These are phyloP conservation scores for Thielaviopsis ethacetica DNA, from an alignment of 2,329 filamentous ascomycete species.

Conservation along the genomic window DNA sequence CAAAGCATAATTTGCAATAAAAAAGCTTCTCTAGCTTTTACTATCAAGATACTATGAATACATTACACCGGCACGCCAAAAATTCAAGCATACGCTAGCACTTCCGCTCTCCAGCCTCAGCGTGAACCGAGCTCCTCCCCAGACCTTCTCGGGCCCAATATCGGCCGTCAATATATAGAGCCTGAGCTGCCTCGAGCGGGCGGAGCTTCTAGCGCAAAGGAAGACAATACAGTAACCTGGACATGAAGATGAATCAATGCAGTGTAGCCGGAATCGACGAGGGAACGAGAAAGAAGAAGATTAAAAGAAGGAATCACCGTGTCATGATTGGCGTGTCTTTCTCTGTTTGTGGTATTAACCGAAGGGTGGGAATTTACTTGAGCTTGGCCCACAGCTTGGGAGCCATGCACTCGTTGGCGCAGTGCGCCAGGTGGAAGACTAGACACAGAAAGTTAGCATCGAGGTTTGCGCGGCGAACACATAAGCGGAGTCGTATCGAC, in stretches of 20 bases:
- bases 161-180: neutral
- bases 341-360: neutral
- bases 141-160: neutral
- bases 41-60: constrained; percentile 11
- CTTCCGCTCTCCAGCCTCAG: neutral
- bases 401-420: constrained; percentile 79
- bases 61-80: constrained; percentile 8
- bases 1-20: neutral
- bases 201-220: neutral
- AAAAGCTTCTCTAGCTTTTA: constrained; percentile 8
- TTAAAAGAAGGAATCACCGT: constrained; percentile 1
- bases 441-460: constrained; percentile 9
- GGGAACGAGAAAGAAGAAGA: neutral
- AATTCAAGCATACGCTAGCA: neutral
- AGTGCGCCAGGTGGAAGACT: constrained; percentile 99
- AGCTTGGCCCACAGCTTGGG: constrained; percentile 89
- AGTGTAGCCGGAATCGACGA: neutral
- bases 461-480: neutral
- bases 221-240: neutral
- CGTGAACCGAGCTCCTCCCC: neutral
- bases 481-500: constrained; percentile 5
- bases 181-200: neutral
- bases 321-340: constrained; percentile 1
- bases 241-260: neutral
- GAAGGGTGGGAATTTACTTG: constrained; percentile 48